phyloP scores from a whole-genome alignment of 768 basidiomycete genomes.

The Lentinula boryana region DNA sequence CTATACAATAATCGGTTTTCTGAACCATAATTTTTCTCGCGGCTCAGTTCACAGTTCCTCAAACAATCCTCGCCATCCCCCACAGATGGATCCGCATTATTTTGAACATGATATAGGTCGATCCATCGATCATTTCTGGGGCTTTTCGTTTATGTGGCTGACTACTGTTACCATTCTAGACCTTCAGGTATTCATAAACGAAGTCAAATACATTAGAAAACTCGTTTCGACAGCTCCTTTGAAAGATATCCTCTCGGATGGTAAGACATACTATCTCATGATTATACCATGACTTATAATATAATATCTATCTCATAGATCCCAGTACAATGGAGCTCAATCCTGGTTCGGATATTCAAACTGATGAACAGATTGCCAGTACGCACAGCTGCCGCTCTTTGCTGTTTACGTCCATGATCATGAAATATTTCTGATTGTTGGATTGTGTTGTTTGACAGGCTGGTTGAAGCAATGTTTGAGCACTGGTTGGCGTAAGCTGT shows the following conservation, averaged over 20 bases:
- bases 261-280: neutral
- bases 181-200: conserved; percentile 25
- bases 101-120: conserved; percentile 35
- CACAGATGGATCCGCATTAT: conserved; percentile 35
- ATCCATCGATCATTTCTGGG: neutral
- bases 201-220: conserved; percentile 24
- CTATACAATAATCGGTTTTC: conserved; percentile 25
- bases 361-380: conserved; percentile 30
- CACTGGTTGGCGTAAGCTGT: conserved; percentile 20
- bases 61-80: conserved; percentile 25
- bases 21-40: conserved; percentile 42
- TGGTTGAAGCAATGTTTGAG: conserved; percentile 16
- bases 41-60: conserved; percentile 38
- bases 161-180: conserved; percentile 14
- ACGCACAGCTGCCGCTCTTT: neutral
- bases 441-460: neutral
- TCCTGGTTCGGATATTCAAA: conserved; percentile 24
- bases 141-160: conserved; percentile 12
- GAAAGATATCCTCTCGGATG: conserved; percentile 8
- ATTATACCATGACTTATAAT: neutral
- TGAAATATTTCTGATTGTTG: neutral
- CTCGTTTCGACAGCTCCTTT: conserved; percentile 20
- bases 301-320: neutral
- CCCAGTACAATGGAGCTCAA: conserved; percentile 17
- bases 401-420: too few species aligned